A percentile compares a stretch with the other conserved stretches of the same genome.
phyloP scores from a whole-genome alignment of 176 grass and related monocot genomes.

The Oryza brachyantha region DNA sequence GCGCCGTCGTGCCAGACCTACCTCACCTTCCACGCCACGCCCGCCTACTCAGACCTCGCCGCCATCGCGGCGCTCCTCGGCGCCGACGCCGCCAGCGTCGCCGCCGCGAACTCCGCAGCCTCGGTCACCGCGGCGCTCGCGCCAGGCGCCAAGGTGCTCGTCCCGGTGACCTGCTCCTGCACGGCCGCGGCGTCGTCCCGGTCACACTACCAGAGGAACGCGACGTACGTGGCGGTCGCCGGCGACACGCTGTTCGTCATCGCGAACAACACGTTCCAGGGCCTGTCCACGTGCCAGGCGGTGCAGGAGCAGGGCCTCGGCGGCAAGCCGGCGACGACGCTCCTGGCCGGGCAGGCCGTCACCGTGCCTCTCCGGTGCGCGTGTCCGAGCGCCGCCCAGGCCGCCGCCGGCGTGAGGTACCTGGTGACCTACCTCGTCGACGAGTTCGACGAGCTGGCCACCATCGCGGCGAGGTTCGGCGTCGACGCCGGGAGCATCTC shows the following conservation, averaged over 20 bases:
- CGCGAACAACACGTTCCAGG: conserved; percentile 55
- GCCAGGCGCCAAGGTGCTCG: conserved; percentile 31
- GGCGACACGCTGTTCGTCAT: conserved; percentile 39
- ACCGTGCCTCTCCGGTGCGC: conserved; percentile 70
- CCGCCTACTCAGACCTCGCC: conserved; percentile 16
- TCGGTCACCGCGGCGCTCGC: not conserved
- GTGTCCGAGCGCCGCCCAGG: conserved; percentile 55
- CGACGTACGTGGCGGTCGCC: conserved; percentile 20
- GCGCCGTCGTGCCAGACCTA: conserved; percentile 48
- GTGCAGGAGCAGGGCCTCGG: conserved; percentile 33
- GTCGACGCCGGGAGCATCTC: conserved; percentile 7
- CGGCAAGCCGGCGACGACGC: not conserved
- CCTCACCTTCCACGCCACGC: conserved; percentile 57
- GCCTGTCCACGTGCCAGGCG: conserved; percentile 70
- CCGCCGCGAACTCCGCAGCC: conserved; percentile 1
- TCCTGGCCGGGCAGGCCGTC: not conserved
- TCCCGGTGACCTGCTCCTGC: conserved; percentile 59
- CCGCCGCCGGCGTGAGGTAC: conserved; percentile 28
- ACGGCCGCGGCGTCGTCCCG: not conserved
- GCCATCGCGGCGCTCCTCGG: conserved; percentile 49
- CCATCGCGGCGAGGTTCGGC: conserved; percentile 40
- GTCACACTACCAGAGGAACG: conserved; percentile 57
- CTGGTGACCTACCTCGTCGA: conserved; percentile 61
- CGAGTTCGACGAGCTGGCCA: conserved; percentile 4
- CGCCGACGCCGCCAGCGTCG: conserved; percentile 25